Percentiles rank a stretch among this genome's conserved stretches.
Evolutionary conservation across 306 rosid species (phyloP).

Genomic region (Vachellia pachyceras): DNA sequence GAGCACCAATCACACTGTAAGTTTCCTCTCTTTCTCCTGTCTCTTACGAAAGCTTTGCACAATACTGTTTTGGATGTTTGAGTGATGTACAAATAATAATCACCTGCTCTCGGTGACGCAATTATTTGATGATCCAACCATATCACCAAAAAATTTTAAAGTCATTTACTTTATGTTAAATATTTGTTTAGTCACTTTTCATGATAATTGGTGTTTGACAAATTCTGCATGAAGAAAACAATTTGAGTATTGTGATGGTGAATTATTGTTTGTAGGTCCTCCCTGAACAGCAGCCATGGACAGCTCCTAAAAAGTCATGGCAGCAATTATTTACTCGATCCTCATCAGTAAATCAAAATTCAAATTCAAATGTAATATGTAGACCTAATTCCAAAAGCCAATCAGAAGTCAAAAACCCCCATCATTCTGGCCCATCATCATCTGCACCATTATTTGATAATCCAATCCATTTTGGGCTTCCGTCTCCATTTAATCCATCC

Average conservation of each 20-base stretch:
- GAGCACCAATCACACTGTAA: slow-evolving; percentile 72
- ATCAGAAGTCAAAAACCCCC: slow-evolving; percentile 64
- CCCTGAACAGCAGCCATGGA: slow-evolving; percentile 67
- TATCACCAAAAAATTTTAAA: not conserved
- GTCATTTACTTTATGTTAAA: slow-evolving; percentile 31
- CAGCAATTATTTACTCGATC: slow-evolving; percentile 94
- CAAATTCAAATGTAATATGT: slow-evolving; percentile 80
- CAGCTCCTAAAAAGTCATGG: slow-evolving; percentile 89
- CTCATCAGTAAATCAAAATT: slow-evolving; percentile 59
- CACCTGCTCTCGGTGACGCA: not conserved
- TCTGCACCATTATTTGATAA: slow-evolving; percentile 72
- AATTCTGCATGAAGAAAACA: slow-evolving; percentile 27
- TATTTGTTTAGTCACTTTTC: slow-evolving; percentile 8
- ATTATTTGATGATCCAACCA: not conserved
- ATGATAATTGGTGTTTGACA: slow-evolving; percentile 7
- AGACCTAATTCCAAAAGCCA: slow-evolving; percentile 80
- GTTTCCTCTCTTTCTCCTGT: slow-evolving; percentile 26
- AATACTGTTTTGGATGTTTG: slow-evolving; percentile 21
- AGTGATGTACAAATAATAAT: slow-evolving; percentile 13
- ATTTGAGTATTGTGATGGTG: slow-evolving; percentile 40
- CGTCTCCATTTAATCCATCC: slow-evolving; percentile 79
- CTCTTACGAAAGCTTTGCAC: not conserved
- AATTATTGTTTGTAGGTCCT: slow-evolving; percentile 67
- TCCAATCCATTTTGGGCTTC: slow-evolving; percentile 89
- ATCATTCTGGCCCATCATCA: slow-evolving; percentile 56